Evolutionary conservation across 2,329 filamentous ascomycete genomes (phyloP).

Genomic region (Aspergillus neotritici): DNA sequence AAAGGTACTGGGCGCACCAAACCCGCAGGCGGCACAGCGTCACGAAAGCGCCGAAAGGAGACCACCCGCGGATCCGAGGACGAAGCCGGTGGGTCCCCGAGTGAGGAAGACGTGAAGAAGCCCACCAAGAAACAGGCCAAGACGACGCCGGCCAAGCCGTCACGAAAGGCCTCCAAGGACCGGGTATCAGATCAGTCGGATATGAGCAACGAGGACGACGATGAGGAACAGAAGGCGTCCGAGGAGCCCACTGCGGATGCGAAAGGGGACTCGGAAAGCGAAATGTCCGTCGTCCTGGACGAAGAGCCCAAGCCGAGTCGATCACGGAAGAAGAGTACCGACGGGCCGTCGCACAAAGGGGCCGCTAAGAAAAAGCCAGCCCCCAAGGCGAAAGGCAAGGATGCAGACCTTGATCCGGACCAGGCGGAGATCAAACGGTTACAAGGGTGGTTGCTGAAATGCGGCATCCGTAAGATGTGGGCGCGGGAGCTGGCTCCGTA

Average conservation of each 20-base stretch:
- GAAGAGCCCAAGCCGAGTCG: constrained; percentile 58
- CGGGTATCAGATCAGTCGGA: constrained; percentile 10
- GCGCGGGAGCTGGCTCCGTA: constrained; percentile 72
- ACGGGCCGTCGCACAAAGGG: constrained; percentile 20
- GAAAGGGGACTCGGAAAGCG: constrained; percentile 53
- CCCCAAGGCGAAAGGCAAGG: constrained; percentile 35
- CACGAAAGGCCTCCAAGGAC: constrained; percentile 10
- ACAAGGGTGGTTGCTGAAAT: constrained; percentile 81
- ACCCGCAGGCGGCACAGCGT: constrained; percentile 13
- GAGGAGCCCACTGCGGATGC: constrained; percentile 28
- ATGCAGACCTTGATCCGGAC: constrained; percentile 53
- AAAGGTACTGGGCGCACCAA: constrained; percentile 27
- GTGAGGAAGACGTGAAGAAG: constrained; percentile 15
- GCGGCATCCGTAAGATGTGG: constrained; percentile 91
- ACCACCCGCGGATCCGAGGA: constrained; percentile 23
- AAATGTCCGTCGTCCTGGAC: constrained; percentile 72
- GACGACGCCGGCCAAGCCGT: constrained; percentile 2
- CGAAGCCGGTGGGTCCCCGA: constrained; percentile 5
- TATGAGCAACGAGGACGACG: constrained; percentile 9
- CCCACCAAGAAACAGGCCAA: constrained; percentile 9
- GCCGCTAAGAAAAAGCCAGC: constrained; percentile 25
- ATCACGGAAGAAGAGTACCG: constrained; percentile 39
- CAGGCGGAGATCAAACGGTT: constrained; percentile 80
- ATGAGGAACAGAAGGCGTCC: constrained; percentile 8
- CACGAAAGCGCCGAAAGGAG: constrained; percentile 34